Base-by-base conservation (phyloP, 352 stramenopile genomes). In the Globisporangium middletonii region DNA sequence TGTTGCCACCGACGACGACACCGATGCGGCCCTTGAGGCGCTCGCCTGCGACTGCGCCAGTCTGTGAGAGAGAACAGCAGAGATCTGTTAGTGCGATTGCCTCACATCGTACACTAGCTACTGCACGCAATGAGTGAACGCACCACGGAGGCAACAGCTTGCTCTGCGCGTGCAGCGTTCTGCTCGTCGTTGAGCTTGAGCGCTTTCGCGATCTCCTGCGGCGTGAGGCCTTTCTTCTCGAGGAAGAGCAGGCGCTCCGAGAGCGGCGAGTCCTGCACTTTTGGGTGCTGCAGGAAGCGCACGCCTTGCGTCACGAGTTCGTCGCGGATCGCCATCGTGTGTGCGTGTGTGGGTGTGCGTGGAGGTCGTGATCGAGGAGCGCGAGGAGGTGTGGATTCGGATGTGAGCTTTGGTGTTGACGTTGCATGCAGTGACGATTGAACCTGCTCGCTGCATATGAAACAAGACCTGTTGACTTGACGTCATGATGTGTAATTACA, bases 261-360 rank as follows among this genome's bases (percentile, higher is more conserved):
- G 8, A 92, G 71, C 49, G 81, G 79, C 62, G 79, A 86, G 60
- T 86, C 72, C 64, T 89, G 81, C 53, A 91, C 81, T 49, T 86
- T 84, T 1, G 81, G 71, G 64, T 91, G 78, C 67, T 86, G 76
- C 65, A 91, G 61, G 62, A 91, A 91, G 55, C 81, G 81, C 67
- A 91, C 76, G 60, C 81, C 79, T 55, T 88, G 79, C 62, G 78
- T 62, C 46, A 91, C 69, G 27, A 89, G 68, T 19, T 89, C 77
- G 53, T 87, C 72, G 2, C 79, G 67, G 33, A 84, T 71, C 28
- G 73, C 69, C 71, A 63, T 56, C 26, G 23, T 50, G 33, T 35
- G 19, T 50, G 11, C 6, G 13, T 2, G 19, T 47, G 30, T 38
- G 33, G 33, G 30, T 35, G 30, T 35, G 30, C 8, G 30, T 4